Evolutionary conservation across 2,329 filamentous ascomycete species (phyloP), one percentile per base, ranked within the genome.

Genomic region (Botrytis fragariae): DNA sequence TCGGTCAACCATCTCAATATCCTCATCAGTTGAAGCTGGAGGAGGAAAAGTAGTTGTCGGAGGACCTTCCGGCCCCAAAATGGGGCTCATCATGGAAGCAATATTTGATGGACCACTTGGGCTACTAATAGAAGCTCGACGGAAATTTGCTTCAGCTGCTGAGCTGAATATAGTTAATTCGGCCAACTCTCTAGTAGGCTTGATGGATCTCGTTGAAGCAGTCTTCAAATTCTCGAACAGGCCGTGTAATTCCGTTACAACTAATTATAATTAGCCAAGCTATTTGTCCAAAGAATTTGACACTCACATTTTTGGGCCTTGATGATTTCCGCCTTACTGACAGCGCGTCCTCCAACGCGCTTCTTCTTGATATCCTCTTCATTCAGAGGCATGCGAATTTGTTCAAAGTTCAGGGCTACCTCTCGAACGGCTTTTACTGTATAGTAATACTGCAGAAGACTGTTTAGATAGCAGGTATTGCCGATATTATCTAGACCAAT

Each of bases 391-490:
- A 96, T 88, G 76, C 91, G 89, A 78, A 91, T 88, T 7, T 89
- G 82, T 39, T 95, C 90, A 77, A 93, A 93, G 68, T 93, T 86
- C 73, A 97, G 85, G 4, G 98, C 90, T 76, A 98, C 88, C 8
- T 96, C 88, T 68, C 95, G 89, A 44, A 98, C 86, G 3, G 93
- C 90, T 75, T 90, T 91, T 72, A 98, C 89, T 0, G 95, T 97
- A 81, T 97, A 98, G 77, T 98, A 92, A 80, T 97, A 98, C 79
- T 99, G 96, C 16, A 99, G 86, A 67, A 99, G 88, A 83, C 95
- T 98, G 84, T 99, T 99, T 72, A 99, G 87, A 79, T 99, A 99
- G 82, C 96, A 99, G 0, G 97, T 99, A 79, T 99, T 99, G 74
- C 96, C 95, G 73, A 98, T 97, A 78, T 98, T 99, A 76, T 91